Base-by-base conservation (phyloP, 495 filamentous ascomycete species). In the Aspergillus hancockii region DNA sequence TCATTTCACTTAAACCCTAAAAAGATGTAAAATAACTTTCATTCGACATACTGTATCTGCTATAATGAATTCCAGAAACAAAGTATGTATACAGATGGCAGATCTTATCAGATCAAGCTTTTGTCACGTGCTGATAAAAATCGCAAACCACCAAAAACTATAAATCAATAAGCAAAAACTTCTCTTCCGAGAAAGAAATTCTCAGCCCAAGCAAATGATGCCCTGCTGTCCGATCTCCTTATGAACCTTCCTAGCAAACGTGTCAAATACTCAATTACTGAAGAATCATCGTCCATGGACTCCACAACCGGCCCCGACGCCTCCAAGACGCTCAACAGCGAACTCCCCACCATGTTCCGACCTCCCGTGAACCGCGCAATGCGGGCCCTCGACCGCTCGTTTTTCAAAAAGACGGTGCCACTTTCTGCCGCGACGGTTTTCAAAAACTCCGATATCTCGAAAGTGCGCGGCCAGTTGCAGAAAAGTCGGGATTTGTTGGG, bases 361-460 rank as follows among this genome's bases (percentile, higher is more conserved):
- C 91, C 93, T 10, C 95, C 93, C 23, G 75, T 93, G 38, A 88
- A 93, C 67, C 91, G 91, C 65, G 85, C 88, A 18, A 90, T 90
- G 85, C 81, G 79, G 63, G 75, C 75, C 6, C 85, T 98, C 25
- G 93, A 98, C 75, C 85, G 91, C 30, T 80, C 88, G 16, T 87
- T 93, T 64, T 98, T 98, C 75, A 75, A 80, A 31, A 92, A 88
- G 67, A 88, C 77, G 0, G 67, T 97, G 40, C 83, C 87, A 16
- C 71, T 93, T 22, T 81, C 90, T 16, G 93, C 92, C n/a, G 94
- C 92, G 10, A 81, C 85, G 38, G 73, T 99, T 19, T 81, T 82
- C 58, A 86, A 96, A 62, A 77, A 75, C 32, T 86, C 82, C 40
- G 81, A 90, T 63, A 93, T 97, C 50, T 78, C 88, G 2, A 78